Base-by-base conservation (phyloP, 345 rosid species). In the Kandelia obovata region DNA sequence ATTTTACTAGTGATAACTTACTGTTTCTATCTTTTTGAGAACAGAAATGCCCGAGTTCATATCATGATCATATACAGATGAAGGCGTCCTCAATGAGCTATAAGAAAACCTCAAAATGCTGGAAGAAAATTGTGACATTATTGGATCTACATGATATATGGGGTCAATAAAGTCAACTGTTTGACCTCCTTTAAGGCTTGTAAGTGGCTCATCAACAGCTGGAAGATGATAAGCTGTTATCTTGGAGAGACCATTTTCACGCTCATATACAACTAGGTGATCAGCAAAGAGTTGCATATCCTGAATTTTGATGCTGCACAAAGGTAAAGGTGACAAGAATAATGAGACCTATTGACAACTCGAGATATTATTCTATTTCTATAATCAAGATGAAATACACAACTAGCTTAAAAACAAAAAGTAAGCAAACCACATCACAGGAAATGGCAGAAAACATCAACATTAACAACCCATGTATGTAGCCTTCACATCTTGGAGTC, bases 81-180 rank as follows among this genome's bases (percentile, higher is more conserved):
- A 79, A 62, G 99, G 97, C 8, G 89, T 92, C 80, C 82, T 85
- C 96, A 92, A 5, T 49, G 99, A 92, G 79, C 89, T 86, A 81
- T 92, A 94, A 69, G 77, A 55, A 72, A 87, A 92, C 78, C 99
- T 84, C 75, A 95, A 79, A 79, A 94, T 83, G 73, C 69, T 73
- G 66, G 96, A 89, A 26, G 80, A 76, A 82, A 84, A 89, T 34
- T 82, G 83, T 20, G 92, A 88, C 70, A 77, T 83, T 62, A 68
- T 70, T 66, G 77, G 78, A 59, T 84, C 87, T 67, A 84, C 84
- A 39, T 84, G 71, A 76, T 88, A 91, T 57, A 85, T 81, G 53
- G 91, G 92, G 70, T 94, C 99, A 77, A 82, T 74, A 77, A 94
- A 92, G 53, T 85, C 88, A 78, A 94, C 82, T 69, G 74, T 62